Evolutionary conservation across 345 rosid species (phyloP), one percentile per base, ranked within the genome.

Genomic region (Raphanus raphanistrum): DNA sequence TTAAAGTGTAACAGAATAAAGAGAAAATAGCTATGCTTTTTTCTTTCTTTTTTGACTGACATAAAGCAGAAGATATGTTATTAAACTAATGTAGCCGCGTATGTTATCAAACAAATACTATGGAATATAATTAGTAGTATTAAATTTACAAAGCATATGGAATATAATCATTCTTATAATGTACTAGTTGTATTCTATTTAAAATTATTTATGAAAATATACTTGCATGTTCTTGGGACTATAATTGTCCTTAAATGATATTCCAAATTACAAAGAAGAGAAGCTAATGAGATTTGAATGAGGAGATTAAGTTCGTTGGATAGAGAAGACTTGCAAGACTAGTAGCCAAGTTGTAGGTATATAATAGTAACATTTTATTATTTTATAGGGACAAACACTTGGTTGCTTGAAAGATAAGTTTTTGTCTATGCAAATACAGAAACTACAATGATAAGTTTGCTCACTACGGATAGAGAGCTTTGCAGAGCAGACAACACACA

Each of bases 301-400:
- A 64, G 6, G 60, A 71, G 28, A 57, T 21, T 31, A 55, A 71
- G 76, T 54, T 77, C 71, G 36, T 77, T 64, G 67, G 66, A 70
- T 38, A 38, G 59, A 36, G 66, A 63, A 54, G 48, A 48, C 68
- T 43, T 13, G 1, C 55, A 52, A 33, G 41, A 78, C 63, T 45
- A 78, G 77, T 72, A 33, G 77, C 69, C 82, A 79, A 79, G 78
- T 79, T 73, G 82, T 13, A 67, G 70, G 70, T 67, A 50, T 67
- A 60, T 67, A 63, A 50, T 66, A 33, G 61, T 65, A 73, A 28
- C 31, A 28, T 28, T 33, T 73, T 79, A 66, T 72, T 66, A 33
- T 58, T 6, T 21, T 66, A 13, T 72, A 66, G 76, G 73, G 68
- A 32, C 28, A 67, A n/a, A 67, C 73, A 72, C 29, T 73, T 68